A percentile compares a stretch with the other conserved stretches of the same genome.
Evolutionary conservation across 73 alveolate species (phyloP).

Genomic region (Tetrahymena thermophila): DNA sequence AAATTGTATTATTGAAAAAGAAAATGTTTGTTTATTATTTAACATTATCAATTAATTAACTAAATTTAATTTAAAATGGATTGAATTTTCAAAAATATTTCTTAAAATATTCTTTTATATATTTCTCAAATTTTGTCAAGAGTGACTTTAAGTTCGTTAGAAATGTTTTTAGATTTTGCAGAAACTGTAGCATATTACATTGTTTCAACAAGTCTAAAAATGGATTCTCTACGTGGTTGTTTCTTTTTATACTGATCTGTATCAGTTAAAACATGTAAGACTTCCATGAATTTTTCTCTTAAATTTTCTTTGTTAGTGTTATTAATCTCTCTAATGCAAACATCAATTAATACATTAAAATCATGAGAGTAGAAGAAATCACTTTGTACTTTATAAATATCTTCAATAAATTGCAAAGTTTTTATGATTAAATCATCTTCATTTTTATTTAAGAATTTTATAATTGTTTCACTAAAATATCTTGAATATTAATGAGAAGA

Average conservation of each 20-base stretch:
- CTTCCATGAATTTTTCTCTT: background rate
- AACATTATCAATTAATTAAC: too few relatives aligned
- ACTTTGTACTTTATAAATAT: background rate
- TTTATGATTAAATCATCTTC: background rate
- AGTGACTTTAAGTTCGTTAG: background rate
- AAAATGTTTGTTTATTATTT: too few relatives aligned
- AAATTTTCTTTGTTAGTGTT: background rate
- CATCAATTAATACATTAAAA: background rate
- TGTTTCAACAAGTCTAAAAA: background rate
- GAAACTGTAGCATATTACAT: background rate
- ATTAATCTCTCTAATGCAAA: background rate
- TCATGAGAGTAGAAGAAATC: background rate
- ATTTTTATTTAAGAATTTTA: background rate
- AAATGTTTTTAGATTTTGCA: background rate
- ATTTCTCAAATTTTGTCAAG: background rate
- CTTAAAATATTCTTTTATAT: too few relatives aligned
- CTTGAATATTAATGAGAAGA: background rate
- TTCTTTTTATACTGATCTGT: background rate
- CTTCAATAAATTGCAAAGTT: background rate
- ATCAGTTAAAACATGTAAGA: background rate
- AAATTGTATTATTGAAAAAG: too few relatives aligned
- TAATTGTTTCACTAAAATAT: background rate
- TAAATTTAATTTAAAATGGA: too few relatives aligned
- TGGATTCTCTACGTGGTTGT: background rate
- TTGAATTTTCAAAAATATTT: too few relatives aligned